Evolutionary conservation across 2,329 filamentous ascomycete species (phyloP).

Genomic region (Alternaria atra): DNA sequence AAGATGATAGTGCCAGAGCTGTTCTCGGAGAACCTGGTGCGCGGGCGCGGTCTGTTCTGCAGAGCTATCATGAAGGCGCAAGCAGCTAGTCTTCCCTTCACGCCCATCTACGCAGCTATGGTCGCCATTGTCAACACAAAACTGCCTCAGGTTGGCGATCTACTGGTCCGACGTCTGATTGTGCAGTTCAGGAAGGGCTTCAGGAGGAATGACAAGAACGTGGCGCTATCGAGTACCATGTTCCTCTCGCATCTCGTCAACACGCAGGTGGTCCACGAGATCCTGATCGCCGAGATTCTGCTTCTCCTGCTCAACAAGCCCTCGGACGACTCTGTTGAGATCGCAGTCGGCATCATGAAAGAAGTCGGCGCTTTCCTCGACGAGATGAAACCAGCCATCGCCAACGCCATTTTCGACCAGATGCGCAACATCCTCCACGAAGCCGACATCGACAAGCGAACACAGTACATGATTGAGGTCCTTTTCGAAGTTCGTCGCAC

Average conservation of each 20-base stretch:
- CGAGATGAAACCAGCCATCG: conserved; percentile 90
- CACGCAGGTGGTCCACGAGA: conserved; percentile 93
- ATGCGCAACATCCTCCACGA: conserved; percentile 96
- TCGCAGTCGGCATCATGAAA: conserved; percentile 90
- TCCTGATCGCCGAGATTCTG: conserved; percentile 90
- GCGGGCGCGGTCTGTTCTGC: conserved; percentile 91
- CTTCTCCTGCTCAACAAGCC: conserved; percentile 93
- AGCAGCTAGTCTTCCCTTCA: conserved; percentile 93
- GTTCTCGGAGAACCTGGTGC: conserved; percentile 91
- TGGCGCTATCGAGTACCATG: conserved; percentile 90
- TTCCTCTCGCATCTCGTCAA: conserved; percentile 97
- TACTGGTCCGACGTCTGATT: conserved; percentile 84
- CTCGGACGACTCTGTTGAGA: conserved; percentile 96
- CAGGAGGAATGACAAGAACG: conserved; percentile 95
- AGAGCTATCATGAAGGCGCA: conserved; percentile 98
- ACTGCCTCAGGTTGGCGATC: conserved; percentile 90
- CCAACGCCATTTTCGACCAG: conserved; percentile 91
- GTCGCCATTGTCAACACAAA: conserved; percentile 98
- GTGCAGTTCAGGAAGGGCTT: conserved; percentile 96
- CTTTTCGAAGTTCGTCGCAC: conserved; percentile 96
- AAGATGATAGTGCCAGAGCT: conserved; percentile 96
- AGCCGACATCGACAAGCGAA: conserved; percentile 94
- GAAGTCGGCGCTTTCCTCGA: conserved; percentile 95
- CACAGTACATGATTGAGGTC: conserved; percentile 99
- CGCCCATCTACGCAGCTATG: conserved; percentile 95